Conservation (phyloP, 306 rosid species). For the Cicer bijugum region DNA sequence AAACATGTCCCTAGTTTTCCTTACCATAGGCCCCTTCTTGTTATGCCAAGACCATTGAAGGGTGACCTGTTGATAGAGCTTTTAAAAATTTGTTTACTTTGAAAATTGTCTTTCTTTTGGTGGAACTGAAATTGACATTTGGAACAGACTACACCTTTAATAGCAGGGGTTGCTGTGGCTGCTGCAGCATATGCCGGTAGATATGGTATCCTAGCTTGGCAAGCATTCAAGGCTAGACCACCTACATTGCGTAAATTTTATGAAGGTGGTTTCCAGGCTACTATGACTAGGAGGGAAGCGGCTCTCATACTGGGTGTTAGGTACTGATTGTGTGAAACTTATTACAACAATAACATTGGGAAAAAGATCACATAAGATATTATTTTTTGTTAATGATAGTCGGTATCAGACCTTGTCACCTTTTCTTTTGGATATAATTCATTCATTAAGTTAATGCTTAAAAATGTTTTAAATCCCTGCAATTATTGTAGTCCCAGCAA, state of each 20-base stretch:
- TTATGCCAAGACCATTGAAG: background rate
- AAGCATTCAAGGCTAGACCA: slow-evolving; percentile 67
- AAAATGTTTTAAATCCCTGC: background rate
- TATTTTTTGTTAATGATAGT: background rate
- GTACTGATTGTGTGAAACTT: background rate
- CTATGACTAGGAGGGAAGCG: slow-evolving; percentile 28
- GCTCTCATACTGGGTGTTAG: slow-evolving; percentile 35
- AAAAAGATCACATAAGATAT: background rate
- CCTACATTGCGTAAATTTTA: slow-evolving; percentile 63
- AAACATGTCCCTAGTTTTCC: background rate
- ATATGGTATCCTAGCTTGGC: slow-evolving; percentile 78
- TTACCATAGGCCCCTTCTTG: background rate
- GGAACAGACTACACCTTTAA: slow-evolving; percentile 64
- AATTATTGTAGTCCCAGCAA: background rate
- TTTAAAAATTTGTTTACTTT: background rate
- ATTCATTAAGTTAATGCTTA: background rate
- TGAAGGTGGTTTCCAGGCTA: slow-evolving; percentile 25
- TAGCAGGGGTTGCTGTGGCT: slow-evolving; percentile 77
- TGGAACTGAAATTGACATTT: slow-evolving; percentile 41
- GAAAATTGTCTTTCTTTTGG: slow-evolving; percentile 3
- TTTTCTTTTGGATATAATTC: background rate
- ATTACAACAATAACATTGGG: background rate
- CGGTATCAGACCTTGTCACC: background rate
- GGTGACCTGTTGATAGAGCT: background rate
- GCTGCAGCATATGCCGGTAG: slow-evolving; percentile 89